Base-by-base conservation (phyloP, 176 grass and related monocot species). In the Tillandsia leiboldiana region DNA sequence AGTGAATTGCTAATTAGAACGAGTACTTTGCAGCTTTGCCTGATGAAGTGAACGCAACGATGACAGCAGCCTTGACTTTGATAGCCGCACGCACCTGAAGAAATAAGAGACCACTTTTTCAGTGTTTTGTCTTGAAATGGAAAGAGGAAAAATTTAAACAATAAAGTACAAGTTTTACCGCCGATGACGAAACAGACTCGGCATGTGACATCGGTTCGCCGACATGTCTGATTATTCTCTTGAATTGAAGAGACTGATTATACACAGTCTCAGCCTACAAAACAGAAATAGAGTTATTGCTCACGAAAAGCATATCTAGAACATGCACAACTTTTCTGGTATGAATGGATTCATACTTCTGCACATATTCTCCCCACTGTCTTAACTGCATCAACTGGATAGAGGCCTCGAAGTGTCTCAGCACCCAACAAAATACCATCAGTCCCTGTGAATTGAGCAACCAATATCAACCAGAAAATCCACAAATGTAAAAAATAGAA, bases 361-460 rank as follows among this genome's bases (percentile, higher is more conserved):
- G 83, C 65, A 70, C 93, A 97, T 67, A 97, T 97, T 68, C 82
- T 86, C n/a, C 93, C 87, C 22, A 97, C 89, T 72, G 93, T 97
- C 66, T 73, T 85, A 50, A 97, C 81, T 66, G 93, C 50, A 26
- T 97, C 93, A 80, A 97, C 93, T 76, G 93, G 88, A 83, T 92
- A 97, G 48, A 80, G 81, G 33, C 93, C 93, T 81, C 93, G 82
- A 75, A 90, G 84, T 81, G 93, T 97, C 69, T 92, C 93, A 18
- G 89, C 93, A 53, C 93, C 93, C 64, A 97, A 83, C 52, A 90
- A 83, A 87, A 97, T 97, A 53, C 89, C 93, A 92, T 97, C 93
- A 66, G 89, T 92, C 12, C 93, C 93, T 97, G 80, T 3, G 74
- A 80, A 71, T 71, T 64, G 49, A 64, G 47, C 11, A 75, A 24